Conservation (phyloP, 1,139 yeast genomes). For the Geotrichum reessii region DNA sequence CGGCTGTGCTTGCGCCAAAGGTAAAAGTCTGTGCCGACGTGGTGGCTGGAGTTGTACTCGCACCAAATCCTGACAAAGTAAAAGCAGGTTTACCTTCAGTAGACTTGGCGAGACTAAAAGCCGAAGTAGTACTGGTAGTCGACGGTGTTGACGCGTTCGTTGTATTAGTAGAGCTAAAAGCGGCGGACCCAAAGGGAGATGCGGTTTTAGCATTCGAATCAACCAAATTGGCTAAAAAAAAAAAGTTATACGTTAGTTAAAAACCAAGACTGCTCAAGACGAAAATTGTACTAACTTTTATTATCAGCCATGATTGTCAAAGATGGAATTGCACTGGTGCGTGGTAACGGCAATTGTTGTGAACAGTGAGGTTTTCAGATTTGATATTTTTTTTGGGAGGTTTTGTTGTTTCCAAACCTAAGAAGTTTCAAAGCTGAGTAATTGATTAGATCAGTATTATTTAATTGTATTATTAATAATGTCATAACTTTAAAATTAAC, state of each 20-base stretch:
- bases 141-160: constrained; percentile 22
- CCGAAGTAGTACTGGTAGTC: constrained; percentile 19
- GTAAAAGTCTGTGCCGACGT: not conserved
- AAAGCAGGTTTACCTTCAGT: constrained; percentile 9
- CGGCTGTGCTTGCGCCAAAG: constrained; percentile 9
- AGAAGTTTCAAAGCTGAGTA: not conserved
- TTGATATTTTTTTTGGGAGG: not conserved
- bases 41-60: not conserved
- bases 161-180: not conserved
- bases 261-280: not conserved
- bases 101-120: constrained; percentile 18
- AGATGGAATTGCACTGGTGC: not conserved
- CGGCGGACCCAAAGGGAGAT: constrained; percentile 1
- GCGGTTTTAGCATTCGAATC: constrained; percentile 17
- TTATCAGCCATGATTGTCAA: constrained; percentile 7
- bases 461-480: too few relatives aligned
- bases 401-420: not conserved
- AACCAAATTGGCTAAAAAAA: constrained; percentile 14
- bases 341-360: not conserved
- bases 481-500: not conserved
- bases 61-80: constrained; percentile 1
- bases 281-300: not conserved
- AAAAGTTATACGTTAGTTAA: not conserved
- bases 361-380: not conserved
- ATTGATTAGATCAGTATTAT: too few relatives aligned